Base-by-base conservation (phyloP, 768 basidiomycete genomes). In the Boletus rubroflammeus region DNA sequence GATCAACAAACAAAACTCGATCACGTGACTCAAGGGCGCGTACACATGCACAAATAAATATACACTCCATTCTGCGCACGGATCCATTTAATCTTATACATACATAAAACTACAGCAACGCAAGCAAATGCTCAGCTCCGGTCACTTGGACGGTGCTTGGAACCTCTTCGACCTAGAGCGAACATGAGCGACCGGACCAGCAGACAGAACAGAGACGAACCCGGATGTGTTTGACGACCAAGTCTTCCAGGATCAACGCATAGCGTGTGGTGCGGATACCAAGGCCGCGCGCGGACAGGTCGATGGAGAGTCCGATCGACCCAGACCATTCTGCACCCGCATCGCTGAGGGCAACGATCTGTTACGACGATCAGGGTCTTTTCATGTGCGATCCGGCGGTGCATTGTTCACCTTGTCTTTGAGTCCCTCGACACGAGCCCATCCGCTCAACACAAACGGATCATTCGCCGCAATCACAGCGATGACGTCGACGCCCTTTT, bases 331-430 rank as follows among this genome's bases (percentile, higher is more conserved):
- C 60, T 14, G 80, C 82, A 47, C 75, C 62, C 9, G 73, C 60
- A 61, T 89, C 87, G 21, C 80, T 79, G 60, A 86, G 75, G 41
- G 79, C 73, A 28, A 84, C 54, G 65, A 89, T 83, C 85, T 87
- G 40, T 8, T 5, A 15, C 25, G 43, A 35, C 4, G 0, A 45
- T 63, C 26, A 60, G 48, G 14, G 38, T 21, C 34, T 26, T 25
- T 39, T 35, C 15, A 32, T 21, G n/a, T 31, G 25, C 35, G 53
- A 45, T 38, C 75, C 70, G 38, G 74, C 17, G 68, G 17, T 71
- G 55, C 6, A 60, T 52, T 10, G 57, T 51, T 21, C 23, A 81
- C 91, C 74, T 85, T 84, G 70, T 94, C 91, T 61, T 82, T 78
- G 59, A 84, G 71, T 8, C 79, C 79, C 56, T 80, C 77, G 29